Conservation (phyloP, 345 rosid genomes). For the Populus alba region DNA sequence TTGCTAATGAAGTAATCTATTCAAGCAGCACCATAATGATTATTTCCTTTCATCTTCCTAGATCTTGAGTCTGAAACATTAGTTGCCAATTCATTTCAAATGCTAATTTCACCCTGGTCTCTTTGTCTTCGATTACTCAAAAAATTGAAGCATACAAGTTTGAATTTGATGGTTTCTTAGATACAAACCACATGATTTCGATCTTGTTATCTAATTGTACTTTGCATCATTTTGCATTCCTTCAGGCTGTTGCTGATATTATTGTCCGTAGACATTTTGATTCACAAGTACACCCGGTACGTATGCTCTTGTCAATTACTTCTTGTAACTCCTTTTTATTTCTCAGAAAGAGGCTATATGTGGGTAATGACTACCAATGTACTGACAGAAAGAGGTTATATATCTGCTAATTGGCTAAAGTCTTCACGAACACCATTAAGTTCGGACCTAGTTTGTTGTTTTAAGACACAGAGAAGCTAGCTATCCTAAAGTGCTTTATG, state of each 20-base stretch:
- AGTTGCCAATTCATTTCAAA: neutral
- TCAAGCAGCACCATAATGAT: neutral
- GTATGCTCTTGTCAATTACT: slow-evolving; percentile 22
- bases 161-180: neutral
- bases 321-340: neutral
- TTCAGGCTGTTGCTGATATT: slow-evolving; percentile 88
- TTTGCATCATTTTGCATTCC: neutral
- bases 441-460: neutral
- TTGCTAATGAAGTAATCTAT: neutral
- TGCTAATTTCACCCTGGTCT: neutral
- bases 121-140: neutral
- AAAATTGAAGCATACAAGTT: neutral
- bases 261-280: slow-evolving; percentile 65
- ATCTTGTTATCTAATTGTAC: neutral
- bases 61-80: neutral
- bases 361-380: neutral
- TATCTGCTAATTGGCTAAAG: neutral
- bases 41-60: neutral
- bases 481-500: neutral
- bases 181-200: neutral
- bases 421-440: neutral
- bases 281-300: slow-evolving; percentile 62
- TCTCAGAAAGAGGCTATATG: neutral
- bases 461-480: neutral
- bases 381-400: neutral